A percentile compares a stretch with the other conserved stretches of the same genome.
These are phyloP conservation scores for Cryphonectria japonica DNA, from an alignment of 2,329 filamentous ascomycete genomes.

Conservation along the genomic window DNA sequence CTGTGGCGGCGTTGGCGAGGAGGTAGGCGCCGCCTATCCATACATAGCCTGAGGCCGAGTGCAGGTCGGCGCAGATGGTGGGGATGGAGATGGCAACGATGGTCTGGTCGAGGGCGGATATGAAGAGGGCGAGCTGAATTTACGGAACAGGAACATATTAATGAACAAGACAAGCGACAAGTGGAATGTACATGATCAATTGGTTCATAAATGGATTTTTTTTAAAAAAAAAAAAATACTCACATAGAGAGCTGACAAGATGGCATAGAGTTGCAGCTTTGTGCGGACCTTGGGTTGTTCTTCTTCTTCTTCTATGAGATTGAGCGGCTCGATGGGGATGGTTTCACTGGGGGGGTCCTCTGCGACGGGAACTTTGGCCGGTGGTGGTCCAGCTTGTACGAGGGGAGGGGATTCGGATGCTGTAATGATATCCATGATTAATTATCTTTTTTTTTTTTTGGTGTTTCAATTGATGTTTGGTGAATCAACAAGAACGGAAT, in stretches of 20 bases:
- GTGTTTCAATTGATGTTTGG: neutral
- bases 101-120: constrained; percentile 40
- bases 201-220: too few species aligned
- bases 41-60: constrained; percentile 59
- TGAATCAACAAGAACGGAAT: too few species aligned
- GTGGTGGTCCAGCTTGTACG: neutral
- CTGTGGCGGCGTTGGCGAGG: constrained; percentile 61
- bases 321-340: constrained; percentile 21
- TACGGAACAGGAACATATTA: too few species aligned
- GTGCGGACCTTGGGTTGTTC: constrained; percentile 28
- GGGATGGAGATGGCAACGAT: constrained; percentile 56
- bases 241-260: constrained; percentile 31
- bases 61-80: constrained; percentile 51
- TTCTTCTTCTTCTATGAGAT: constrained; percentile 13
- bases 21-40: constrained; percentile 70
- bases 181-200: too few species aligned
- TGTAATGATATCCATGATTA: neutral
- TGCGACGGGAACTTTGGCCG: neutral
- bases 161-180: too few species aligned
- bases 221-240: too few species aligned
- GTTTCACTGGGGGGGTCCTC: neutral
- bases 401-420: neutral
- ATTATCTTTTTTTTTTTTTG: neutral
- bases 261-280: constrained; percentile 32
- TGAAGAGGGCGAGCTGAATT: constrained; percentile 26